Evolutionary conservation across 257 asterid genomes (phyloP), one percentile per base, ranked within the genome.

Genomic region (Thymus mandschuricus): DNA sequence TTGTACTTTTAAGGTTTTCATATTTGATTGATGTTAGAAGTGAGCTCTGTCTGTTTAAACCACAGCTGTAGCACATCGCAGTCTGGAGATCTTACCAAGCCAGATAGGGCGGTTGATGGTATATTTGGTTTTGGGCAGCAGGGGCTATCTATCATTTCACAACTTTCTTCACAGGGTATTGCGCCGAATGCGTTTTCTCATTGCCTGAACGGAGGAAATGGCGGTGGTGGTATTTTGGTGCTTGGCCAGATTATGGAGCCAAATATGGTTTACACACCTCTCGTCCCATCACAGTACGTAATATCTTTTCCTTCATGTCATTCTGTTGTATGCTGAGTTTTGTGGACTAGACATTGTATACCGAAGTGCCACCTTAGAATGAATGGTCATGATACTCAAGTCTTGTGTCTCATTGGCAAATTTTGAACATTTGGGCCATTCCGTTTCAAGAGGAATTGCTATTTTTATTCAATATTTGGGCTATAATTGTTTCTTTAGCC

Each of bases 111-210:
- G 30, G 98, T 95, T 71, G 97, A 92, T 80, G 99, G 99, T 64
- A 95, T 95, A 75, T 95, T 92, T 76, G 99, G 99, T 35, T 92
- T 95, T 57, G 99, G 99, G n/a, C 98, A 92, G 88, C 95, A 87
- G 77, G 85, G 96, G 30, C 69, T 95, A 78, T 95, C 99, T 1
- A 94, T 92, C 30, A 85, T 95, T 55, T 87, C 98, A 43, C 99
- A 95, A 56, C 97, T 95, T 68, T 86, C 93, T 35, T 87, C 97
- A 6, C 97, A 88, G 81, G 89, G 98, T 61, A 56, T 85, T 49
- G 76, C 87, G 34, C 99, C 99, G 0, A 86, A 89, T 28, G 80
- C 85, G 38, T 95, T 95, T 73, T 95, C 98, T 52, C 99, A 92
- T 81, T 95, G 99, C 85, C 74, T 95, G 77, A 88, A 75, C 68